phyloP scores from a whole-genome alignment of 2,329 filamentous ascomycete genomes.

The Alternaria tenuissima region DNA sequence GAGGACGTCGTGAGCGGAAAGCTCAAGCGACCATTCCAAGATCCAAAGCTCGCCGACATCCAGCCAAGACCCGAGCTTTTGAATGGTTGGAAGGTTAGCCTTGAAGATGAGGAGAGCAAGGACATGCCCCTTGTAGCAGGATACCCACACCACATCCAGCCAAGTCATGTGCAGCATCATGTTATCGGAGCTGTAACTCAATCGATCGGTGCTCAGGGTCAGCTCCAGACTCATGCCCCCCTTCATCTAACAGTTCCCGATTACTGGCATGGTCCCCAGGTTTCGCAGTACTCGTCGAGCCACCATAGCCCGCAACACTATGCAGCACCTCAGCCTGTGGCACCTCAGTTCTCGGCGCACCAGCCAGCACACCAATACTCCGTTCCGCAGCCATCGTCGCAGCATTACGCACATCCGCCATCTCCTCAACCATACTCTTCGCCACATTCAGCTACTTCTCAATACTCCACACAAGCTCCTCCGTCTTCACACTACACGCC shows the following conservation, averaged over 20 bases:
- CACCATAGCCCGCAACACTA: conserved; percentile 41
- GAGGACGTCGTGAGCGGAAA: conserved; percentile 70
- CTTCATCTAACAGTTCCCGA: conserved; percentile 42
- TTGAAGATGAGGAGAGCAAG: conserved; percentile 49
- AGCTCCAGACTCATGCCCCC: conserved; percentile 36
- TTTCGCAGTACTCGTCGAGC: conserved; percentile 35
- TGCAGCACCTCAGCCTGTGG: conserved; percentile 26
- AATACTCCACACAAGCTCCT: conserved; percentile 29
- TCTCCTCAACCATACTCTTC: conserved; percentile 41
- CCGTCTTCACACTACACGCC: conserved; percentile 30
- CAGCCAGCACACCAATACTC: conserved; percentile 32
- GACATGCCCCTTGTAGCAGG: conserved; percentile 41
- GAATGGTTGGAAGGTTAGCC: conserved; percentile 49
- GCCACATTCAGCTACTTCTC: conserved; percentile 26
- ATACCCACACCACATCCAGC: conserved; percentile 41
- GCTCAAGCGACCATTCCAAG: conserved; percentile 47
- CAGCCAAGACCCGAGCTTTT: conserved; percentile 46
- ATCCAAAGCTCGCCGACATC: conserved; percentile 44
- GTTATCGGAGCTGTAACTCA: conserved; percentile 32
- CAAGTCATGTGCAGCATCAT: conserved; percentile 41
- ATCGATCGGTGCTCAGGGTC: conserved; percentile 30
- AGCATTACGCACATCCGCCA: conserved; percentile 35
- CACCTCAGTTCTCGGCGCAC: conserved; percentile 33
- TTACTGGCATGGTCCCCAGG: conserved; percentile 42
- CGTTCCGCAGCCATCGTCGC: conserved; percentile 28